Base-by-base conservation (phyloP, 208 protist genomes). In the Trichomonas vaginalis region DNA sequence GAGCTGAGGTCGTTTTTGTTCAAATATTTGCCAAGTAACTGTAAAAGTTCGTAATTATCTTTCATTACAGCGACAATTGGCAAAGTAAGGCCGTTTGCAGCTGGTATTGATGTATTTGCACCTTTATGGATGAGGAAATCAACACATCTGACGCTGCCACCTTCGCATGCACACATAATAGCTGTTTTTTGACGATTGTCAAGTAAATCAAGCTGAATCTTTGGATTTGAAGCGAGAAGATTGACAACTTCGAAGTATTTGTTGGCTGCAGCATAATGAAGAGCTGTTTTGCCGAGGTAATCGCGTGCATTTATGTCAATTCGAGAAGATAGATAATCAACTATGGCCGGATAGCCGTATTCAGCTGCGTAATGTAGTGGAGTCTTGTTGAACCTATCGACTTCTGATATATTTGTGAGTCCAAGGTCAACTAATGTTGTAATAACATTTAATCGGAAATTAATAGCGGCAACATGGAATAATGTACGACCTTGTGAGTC, bases 321-420 rank as follows among this genome's bases (percentile, higher is more conserved):
- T 51, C 37, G 48, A 35, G 86, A 51, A 39, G 46, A 39, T 49
- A 92, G 46, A 51, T 39, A 92, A 39, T 92, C 45, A 35, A 92
- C 42, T 45, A 42, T 32, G 6, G 15, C 9, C 27, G 23, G 9
- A 39, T 92, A 42, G 8, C 86, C 86, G n/a, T 51, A 45, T 47
- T 92, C 86, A 39, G 86, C 86, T 21, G 86, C 86, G 37, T 92
- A 92, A 32, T 92, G 86, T 35, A 92, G 86, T 56, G 86, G 45
- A 32, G 40, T 92, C 17, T 92, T 92, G 6, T 40, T 45, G 8
- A 46, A 92, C n/a, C 45, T 48, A 32, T 92, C 86, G 14, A n/a
- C 14, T 17, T 92, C 86, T 2, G 10, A 2, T 4, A 48, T 48
- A 1, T 35, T 35, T 17, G 48, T 40, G 14, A 51, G 56, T 8